A percentile compares a stretch with the other conserved stretches of the same genome.
Conservation (phyloP, 1,284 basidiomycete genomes). For the Binderoboletus segoi region DNA sequence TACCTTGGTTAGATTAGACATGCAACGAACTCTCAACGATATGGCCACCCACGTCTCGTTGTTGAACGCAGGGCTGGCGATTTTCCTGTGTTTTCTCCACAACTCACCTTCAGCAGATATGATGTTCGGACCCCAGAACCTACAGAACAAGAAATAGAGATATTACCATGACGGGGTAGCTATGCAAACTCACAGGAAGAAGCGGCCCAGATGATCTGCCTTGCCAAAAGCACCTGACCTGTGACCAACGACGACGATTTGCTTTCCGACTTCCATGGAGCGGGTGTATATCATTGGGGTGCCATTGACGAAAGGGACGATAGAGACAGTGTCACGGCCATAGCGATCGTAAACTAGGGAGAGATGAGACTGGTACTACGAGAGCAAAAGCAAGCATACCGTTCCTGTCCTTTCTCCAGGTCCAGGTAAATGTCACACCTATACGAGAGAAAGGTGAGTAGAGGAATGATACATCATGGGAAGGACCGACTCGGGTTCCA, state of each 20-base stretch:
- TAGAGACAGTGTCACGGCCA: constrained; percentile 44
- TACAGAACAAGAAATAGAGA: constrained; percentile 16
- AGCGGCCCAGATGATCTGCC: constrained; percentile 33
- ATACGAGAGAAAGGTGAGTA: neutral
- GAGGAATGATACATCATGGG: neutral
- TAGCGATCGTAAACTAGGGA: constrained; percentile 42
- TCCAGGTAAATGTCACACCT: constrained; percentile 40
- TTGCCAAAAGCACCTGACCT: constrained; percentile 46
- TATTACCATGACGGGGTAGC: neutral
- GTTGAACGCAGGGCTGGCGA: constrained; percentile 54
- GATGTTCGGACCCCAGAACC: constrained; percentile 52
- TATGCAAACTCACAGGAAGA: constrained; percentile 8
- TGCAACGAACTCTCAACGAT: neutral
- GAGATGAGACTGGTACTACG: neutral
- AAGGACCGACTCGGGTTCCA: constrained; percentile 45
- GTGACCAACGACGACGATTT: constrained; percentile 43
- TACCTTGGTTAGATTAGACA: constrained; percentile 37
- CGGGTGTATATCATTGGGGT: constrained; percentile 44
- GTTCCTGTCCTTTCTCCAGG: constrained; percentile 37
- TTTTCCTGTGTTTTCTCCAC: constrained; percentile 52
- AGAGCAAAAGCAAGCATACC: constrained; percentile 6
- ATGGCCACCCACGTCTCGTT: constrained; percentile 42
- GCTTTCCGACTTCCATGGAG: constrained; percentile 52
- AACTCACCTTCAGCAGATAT: constrained; percentile 42
- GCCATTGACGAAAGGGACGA: constrained; percentile 47